A percentile compares a stretch with the other conserved stretches of the same genome.
phyloP scores from a whole-genome alignment of 176 grass and related monocot genomes.

The Oryza nivara region DNA sequence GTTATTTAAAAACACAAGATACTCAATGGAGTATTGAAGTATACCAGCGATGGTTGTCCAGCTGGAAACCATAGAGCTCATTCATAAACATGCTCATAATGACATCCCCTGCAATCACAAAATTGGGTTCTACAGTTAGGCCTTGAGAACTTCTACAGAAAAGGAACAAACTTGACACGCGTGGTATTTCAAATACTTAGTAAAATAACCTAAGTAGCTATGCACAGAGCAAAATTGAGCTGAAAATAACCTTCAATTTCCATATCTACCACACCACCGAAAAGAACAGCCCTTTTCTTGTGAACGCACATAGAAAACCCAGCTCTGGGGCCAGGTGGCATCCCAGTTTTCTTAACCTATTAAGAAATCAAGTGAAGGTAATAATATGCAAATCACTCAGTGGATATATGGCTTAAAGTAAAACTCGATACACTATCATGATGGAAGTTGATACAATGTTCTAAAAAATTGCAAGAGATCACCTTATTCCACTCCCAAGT shows the following conservation, averaged over 20 bases:
- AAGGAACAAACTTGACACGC: not conserved
- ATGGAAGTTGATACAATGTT: conserved; percentile 11
- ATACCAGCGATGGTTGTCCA: conserved; percentile 90
- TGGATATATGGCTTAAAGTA: not conserved
- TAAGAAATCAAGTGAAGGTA: conserved; percentile 15
- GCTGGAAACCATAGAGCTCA: conserved; percentile 92
- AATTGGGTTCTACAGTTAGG: conserved; percentile 32
- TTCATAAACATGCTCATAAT: conserved; percentile 99
- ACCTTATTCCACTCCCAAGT: conserved; percentile 99
- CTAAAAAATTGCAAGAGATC: conserved; percentile 38
- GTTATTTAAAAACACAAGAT: conserved; percentile 26
- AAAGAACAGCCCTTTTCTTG: conserved; percentile 93
- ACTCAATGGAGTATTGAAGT: conserved; percentile 27
- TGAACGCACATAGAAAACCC: conserved; percentile 97
- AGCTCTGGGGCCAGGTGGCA: conserved; percentile 92
- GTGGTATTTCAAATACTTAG: conserved; percentile 24
- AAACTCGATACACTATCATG: conserved; percentile 12
- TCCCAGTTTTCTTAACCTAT: conserved; percentile 94
- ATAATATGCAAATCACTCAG: conserved; percentile 30
- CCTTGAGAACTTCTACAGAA: conserved; percentile 29
- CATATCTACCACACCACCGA: conserved; percentile 96
- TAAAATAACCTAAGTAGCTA: conserved; percentile 27
- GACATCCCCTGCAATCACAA: conserved; percentile 71
- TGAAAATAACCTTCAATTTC: conserved; percentile 82
- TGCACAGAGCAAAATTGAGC: conserved; percentile 35